Evolutionary conservation across 805 yeast genomes (phyloP).

Genomic region (Kodamaea nitidulidarum): DNA sequence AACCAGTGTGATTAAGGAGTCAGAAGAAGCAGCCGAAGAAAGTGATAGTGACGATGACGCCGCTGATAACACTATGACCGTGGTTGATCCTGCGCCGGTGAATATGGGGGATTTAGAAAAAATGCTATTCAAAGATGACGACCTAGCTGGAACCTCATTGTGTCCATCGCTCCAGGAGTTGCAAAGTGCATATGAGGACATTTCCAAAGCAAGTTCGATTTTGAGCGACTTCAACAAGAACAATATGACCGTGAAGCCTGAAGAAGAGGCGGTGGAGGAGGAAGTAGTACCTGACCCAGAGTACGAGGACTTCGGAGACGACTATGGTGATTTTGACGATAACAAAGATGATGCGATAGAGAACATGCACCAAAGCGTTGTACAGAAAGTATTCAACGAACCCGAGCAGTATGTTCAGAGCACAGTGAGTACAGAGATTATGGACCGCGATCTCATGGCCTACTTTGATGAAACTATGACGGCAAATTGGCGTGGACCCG

Average conservation of each 20-base stretch:
- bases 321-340: constrained; percentile 17
- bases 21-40: constrained; percentile 10
- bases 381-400: constrained; percentile 13
- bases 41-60: constrained; percentile 12
- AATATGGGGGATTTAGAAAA: constrained; percentile 16
- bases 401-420: constrained; percentile 14
- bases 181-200: constrained; percentile 53
- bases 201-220: constrained; percentile 46
- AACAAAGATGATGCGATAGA: constrained; percentile 9
- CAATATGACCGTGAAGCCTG: constrained; percentile 21
- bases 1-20: constrained; percentile 24
- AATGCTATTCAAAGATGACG: constrained; percentile 20
- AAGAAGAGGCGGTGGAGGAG: constrained; percentile 16
- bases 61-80: constrained; percentile 14
- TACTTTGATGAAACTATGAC: constrained; percentile 73
- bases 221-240: constrained; percentile 39
- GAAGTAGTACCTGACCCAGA: constrained; percentile 16
- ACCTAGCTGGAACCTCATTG: constrained; percentile 34
- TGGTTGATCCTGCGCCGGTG: constrained; percentile 12
- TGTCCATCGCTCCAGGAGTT: constrained; percentile 72
- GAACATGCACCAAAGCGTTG: constrained; percentile 13
- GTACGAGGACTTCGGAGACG: constrained; percentile 14
- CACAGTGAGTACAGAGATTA: constrained; percentile 21
- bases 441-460: constrained; percentile 67
- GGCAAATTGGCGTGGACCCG: constrained; percentile 83